Percentiles rank a stretch among this genome's conserved stretches.
phyloP scores from a whole-genome alignment of 139 green algal species.

The Dunaliella primolecta region DNA sequence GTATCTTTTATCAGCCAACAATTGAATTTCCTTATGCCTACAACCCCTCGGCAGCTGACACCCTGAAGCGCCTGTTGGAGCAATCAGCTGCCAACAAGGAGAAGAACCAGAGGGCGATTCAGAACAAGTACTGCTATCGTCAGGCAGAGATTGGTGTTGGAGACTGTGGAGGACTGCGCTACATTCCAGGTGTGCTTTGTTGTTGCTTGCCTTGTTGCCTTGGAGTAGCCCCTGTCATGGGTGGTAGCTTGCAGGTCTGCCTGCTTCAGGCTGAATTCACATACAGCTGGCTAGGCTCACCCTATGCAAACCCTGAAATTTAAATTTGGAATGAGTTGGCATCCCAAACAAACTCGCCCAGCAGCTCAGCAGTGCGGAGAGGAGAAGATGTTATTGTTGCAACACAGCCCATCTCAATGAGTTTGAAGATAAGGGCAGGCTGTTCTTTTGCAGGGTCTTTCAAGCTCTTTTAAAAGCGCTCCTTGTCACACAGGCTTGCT shows the following conservation, averaged over 20 bases:
- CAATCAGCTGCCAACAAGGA: conserved; percentile 30
- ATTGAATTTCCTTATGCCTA: background rate
- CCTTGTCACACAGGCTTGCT: too few species aligned
- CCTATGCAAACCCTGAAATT: background rate
- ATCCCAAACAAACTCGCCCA: background rate
- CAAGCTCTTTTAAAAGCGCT: too few species aligned
- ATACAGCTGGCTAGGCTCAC: background rate
- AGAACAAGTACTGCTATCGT: conserved; percentile 67
- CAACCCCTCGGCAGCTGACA: background rate
- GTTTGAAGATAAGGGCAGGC: too few species aligned
- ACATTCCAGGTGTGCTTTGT: conserved; percentile 58
- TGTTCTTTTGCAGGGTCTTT: too few species aligned
- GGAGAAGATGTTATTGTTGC: too few species aligned
- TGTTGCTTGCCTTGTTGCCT: conserved; percentile 12
- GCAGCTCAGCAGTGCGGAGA: too few species aligned
- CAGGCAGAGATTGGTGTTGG: conserved; percentile 77
- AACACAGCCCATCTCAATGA: too few species aligned
- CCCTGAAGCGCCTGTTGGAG: conserved; percentile 19
- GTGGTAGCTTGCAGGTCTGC: background rate
- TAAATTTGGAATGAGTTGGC: background rate
- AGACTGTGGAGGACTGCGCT: conserved; percentile 68
- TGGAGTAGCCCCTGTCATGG: background rate
- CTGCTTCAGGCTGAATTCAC: background rate
- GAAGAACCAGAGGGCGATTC: conserved; percentile 51
- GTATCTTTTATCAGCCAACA: too few species aligned